Percentiles rank a stretch among this genome's conserved stretches.
phyloP scores from a whole-genome alignment of 2,329 filamentous ascomycete genomes.

The Hypoxylon sp. region DNA sequence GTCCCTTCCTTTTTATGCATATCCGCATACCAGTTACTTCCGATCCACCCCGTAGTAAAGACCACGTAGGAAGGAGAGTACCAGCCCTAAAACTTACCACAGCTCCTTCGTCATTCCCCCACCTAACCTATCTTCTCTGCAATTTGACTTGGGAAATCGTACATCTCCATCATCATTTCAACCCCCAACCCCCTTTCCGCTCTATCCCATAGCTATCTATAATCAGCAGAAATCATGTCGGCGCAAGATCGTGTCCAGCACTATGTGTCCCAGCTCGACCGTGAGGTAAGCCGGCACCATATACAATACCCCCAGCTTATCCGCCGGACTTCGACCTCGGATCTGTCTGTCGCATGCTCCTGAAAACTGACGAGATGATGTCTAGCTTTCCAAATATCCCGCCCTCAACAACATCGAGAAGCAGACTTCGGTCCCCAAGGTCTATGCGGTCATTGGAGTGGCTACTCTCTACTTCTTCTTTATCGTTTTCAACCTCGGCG shows the following conservation, averaged over 20 bases:
- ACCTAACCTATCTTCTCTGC: constrained; percentile 8
- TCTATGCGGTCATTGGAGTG: constrained; percentile 83
- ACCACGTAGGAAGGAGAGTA: constrained; percentile 3
- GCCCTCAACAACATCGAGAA: constrained; percentile 87
- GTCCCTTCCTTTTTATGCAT: background rate
- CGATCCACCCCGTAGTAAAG: constrained; percentile 24
- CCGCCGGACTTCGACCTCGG: constrained; percentile 12
- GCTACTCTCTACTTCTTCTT: constrained; percentile 88
- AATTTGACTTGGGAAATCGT: background rate
- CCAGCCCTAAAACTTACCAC: constrained; percentile 49
- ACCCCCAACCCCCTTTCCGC: constrained; percentile 5
- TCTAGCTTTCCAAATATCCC: constrained; percentile 87
- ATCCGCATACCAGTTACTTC: constrained; percentile 26
- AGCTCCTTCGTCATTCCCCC: constrained; percentile 44
- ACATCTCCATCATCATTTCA: background rate
- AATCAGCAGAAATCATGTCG: constrained; percentile 70
- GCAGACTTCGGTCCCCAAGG: constrained; percentile 85
- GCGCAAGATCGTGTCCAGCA: constrained; percentile 81
- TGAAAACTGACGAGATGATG: constrained; percentile 38
- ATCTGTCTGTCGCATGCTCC: constrained; percentile 38
- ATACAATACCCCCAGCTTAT: constrained; percentile 4
- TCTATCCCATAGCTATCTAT: constrained; percentile 30
- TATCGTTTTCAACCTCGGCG: constrained; percentile 92
- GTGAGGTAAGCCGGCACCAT: constrained; percentile 71
- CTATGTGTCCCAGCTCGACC: constrained; percentile 83